Conservation (phyloP, 768 basidiomycete genomes). For the Hygrocybe coccinea region DNA sequence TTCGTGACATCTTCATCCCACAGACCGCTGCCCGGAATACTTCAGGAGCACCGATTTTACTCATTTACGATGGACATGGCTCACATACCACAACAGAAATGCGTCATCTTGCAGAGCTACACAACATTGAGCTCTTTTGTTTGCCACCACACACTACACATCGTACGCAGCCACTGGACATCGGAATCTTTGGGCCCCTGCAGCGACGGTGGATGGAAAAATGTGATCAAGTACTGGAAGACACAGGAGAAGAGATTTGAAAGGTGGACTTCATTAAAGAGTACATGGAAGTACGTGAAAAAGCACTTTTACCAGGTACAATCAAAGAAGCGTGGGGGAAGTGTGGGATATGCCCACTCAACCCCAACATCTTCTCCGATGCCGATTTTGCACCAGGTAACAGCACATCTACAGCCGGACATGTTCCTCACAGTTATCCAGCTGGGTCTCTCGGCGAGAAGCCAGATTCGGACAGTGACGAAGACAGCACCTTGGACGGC, state of each 20-base stretch:
- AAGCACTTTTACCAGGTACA: slow-evolving; percentile 13
- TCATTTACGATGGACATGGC: slow-evolving; percentile 24
- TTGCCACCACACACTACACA: slow-evolving; percentile 37
- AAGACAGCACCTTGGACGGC: no score
- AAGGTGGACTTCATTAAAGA: slow-evolving; percentile 22
- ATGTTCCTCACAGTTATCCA: no score
- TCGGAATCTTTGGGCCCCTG: slow-evolving; percentile 35
- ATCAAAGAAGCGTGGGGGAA: slow-evolving; percentile 20
- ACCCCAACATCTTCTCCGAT: slow-evolving; percentile 2
- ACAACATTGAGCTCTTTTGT: slow-evolving; percentile 30
- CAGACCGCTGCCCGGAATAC: slow-evolving; percentile 21
- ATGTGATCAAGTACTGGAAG: slow-evolving; percentile 16
- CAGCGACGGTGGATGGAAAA: slow-evolving; percentile 23
- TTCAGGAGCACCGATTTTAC: slow-evolving; percentile 9
- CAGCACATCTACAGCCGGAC: no score
- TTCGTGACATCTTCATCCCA: slow-evolving; percentile 25
- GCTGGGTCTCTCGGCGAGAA: no score
- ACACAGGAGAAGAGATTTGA: slow-evolving; percentile 21
- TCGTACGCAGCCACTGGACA: slow-evolving; percentile 33
- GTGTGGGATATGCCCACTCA: slow-evolving; percentile 20
- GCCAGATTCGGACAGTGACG: no score
- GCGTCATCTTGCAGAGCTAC: slow-evolving; percentile 11
- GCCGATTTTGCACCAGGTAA: slow-evolving; percentile 10
- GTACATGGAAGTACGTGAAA: no score
- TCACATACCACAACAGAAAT: slow-evolving; percentile 16